Base-by-base conservation (phyloP, 2,329 filamentous ascomycete genomes). In the Penicillium sp. region DNA sequence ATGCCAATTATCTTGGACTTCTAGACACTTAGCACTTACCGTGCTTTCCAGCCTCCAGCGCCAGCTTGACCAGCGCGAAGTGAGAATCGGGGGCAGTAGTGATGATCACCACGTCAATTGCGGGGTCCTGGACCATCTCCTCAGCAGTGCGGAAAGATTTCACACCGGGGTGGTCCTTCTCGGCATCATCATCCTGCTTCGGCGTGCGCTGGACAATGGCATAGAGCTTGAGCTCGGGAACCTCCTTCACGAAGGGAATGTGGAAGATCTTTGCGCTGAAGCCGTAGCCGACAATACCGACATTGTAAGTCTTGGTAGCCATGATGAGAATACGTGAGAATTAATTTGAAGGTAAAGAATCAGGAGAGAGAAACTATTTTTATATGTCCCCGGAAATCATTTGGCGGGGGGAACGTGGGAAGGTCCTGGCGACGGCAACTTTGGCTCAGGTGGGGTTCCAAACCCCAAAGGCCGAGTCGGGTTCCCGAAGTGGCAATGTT, bases 211-310 rank as follows among this genome's bases (percentile, higher is more conserved):
- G 87, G 26, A 91, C 83, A 58, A 93, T 82, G 55, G 84, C 81
- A 64, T 88, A 80, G 19, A 91, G 79, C 45, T 76, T 81, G 64
- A 89, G 77, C 48, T 79, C 73, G 6, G 82, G 75, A 0, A 83
- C 80, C 28, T 77, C 76, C 46, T 73, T 72, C 69, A 93, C 78
- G 70, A 89, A 86, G 54, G 87, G 87, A 63, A 91, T 88, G 69
- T 93, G 87, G 71, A 91, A 93, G 70, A 85, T 76, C 65, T 89
- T 90, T 69, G 87, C 87, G 49, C 76, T 79, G 62, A 81, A 66
- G 59, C 79, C 79, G 64, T 81, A 82, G 61, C 80, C 79, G 51
- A 82, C 74, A 34, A 82, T 67, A 41, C 77, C 79, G 48, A 81
- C 75, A 53, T 81, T 82, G 64, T 73, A 77, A 19, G 65, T 67